These are phyloP conservation scores for Suillus occidentalis DNA, from an alignment of 768 basidiomycete genomes.

Conservation along the genomic window DNA sequence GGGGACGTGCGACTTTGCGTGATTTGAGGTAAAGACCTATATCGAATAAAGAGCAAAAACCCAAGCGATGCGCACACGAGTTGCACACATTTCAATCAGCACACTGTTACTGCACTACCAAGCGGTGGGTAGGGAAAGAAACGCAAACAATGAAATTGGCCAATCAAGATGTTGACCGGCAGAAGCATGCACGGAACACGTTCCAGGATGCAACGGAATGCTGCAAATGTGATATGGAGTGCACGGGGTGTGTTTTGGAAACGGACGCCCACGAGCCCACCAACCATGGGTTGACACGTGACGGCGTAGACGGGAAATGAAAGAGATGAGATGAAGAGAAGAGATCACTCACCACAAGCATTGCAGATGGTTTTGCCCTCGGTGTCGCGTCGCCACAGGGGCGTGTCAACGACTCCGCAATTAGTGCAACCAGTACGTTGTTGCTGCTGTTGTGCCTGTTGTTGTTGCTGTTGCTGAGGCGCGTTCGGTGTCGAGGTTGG, in stretches of 20 bases:
- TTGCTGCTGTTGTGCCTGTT: slow-evolving; percentile 35
- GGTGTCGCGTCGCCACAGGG: slow-evolving; percentile 80
- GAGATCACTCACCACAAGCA: slow-evolving; percentile 74
- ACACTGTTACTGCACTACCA: slow-evolving; percentile 35
- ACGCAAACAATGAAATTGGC: slow-evolving; percentile 29
- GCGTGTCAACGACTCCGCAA: slow-evolving; percentile 76
- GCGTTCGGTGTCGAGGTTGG: slow-evolving; percentile 18
- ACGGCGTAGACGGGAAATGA: slow-evolving; percentile 32
- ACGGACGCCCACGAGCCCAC: slow-evolving; percentile 35
- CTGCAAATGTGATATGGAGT: slow-evolving; percentile 35
- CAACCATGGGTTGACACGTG: slow-evolving; percentile 41
- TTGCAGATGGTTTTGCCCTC: slow-evolving; percentile 87
- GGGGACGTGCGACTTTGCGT: slow-evolving; percentile 71
- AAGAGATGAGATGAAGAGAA: slow-evolving; percentile 35
- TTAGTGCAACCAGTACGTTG: slow-evolving; percentile 58
- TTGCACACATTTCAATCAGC: slow-evolving; percentile 41
- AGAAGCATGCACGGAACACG: slow-evolving; percentile 35
- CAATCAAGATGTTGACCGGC: slow-evolving; percentile 36
- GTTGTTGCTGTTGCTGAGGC: slow-evolving; percentile 20
- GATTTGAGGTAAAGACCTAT: slow-evolving; percentile 86
- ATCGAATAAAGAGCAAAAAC: slow-evolving; percentile 33
- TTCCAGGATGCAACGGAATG: slow-evolving; percentile 30
- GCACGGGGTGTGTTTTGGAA: slow-evolving; percentile 25
- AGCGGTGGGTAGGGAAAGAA: slow-evolving; percentile 32
- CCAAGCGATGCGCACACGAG: slow-evolving; percentile 37